Evolutionary conservation across 495 filamentous ascomycete species (phyloP).

Genomic region (Astrocystis sublimbata): DNA sequence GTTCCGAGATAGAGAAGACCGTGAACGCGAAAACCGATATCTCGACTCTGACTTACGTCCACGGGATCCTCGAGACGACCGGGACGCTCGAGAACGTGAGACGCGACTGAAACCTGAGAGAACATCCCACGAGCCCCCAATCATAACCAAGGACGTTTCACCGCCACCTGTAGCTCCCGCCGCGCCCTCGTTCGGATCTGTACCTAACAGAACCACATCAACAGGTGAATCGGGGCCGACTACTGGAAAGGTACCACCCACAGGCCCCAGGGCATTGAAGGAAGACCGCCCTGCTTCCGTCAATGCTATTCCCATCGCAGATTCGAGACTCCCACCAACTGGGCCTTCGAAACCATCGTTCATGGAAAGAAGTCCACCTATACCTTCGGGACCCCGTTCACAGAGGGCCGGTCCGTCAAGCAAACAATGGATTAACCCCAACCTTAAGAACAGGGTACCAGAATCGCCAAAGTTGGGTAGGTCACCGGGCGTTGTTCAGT

Average conservation of each 20-base stretch:
- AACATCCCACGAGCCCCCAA: slow-evolving; percentile 44
- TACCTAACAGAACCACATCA: slow-evolving; percentile 46
- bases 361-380: slow-evolving; percentile 51
- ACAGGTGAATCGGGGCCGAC: slow-evolving; percentile 35
- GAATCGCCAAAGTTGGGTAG: slow-evolving; percentile 47
- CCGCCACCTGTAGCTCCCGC: slow-evolving; percentile 79
- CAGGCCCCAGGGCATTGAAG: slow-evolving; percentile 50
- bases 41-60: slow-evolving; percentile 49
- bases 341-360: slow-evolving; percentile 52
- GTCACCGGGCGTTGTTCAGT: slow-evolving; percentile 45
- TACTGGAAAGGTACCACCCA: slow-evolving; percentile 51
- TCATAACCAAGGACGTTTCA: slow-evolving; percentile 50
- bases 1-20: slow-evolving; percentile 52
- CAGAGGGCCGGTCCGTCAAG: slow-evolving; percentile 50
- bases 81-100: slow-evolving; percentile 56
- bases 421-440: slow-evolving; percentile 65
- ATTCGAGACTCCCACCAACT: slow-evolving; percentile 41
- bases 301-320: slow-evolving; percentile 29
- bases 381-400: slow-evolving; percentile 55
- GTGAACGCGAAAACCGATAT: slow-evolving; percentile 48
- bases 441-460: slow-evolving; percentile 45
- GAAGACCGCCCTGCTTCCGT: slow-evolving; percentile 48
- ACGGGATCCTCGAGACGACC: slow-evolving; percentile 57
- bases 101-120: slow-evolving; percentile 47
- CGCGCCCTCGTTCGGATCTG: slow-evolving; percentile 79